A percentile compares a stretch with the other conserved stretches of the same genome.
Conservation (phyloP, 2,329 filamentous ascomycete genomes). For the Paecilomyces niveus region DNA sequence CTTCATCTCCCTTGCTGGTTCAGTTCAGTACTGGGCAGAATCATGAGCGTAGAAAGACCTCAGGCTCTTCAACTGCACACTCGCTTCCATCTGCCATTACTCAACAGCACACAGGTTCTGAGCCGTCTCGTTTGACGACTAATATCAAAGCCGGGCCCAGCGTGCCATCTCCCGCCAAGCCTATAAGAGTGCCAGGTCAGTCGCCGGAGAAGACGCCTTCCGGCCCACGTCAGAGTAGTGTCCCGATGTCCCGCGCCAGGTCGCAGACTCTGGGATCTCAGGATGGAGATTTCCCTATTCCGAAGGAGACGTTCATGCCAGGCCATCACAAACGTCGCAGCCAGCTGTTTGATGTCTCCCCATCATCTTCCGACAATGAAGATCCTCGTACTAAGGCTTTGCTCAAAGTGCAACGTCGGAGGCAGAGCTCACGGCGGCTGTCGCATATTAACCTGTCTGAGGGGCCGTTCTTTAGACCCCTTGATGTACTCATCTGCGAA, state of each 20-base stretch:
- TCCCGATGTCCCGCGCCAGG: constrained; percentile 63
- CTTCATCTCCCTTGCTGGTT: constrained; percentile 85
- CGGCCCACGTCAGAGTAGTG: constrained; percentile 57
- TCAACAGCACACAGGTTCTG: constrained; percentile 64
- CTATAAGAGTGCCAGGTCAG: constrained; percentile 32
- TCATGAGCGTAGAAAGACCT: constrained; percentile 82
- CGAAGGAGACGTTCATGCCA: constrained; percentile 56
- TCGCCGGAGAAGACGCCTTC: constrained; percentile 56
- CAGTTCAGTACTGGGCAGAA: constrained; percentile 85
- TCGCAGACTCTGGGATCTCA: constrained; percentile 93
- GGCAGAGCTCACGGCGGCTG: constrained; percentile 90
- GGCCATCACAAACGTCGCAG: constrained; percentile 82
- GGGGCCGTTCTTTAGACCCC: constrained; percentile 76
- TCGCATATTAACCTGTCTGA: constrained; percentile 85
- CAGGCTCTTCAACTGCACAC: constrained; percentile 76
- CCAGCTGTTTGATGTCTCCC: constrained; percentile 92
- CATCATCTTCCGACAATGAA: constrained; percentile 95
- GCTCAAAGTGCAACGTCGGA: constrained; percentile 81
- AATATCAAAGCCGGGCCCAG: constrained; percentile 46
- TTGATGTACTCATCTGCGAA: constrained; percentile 94
- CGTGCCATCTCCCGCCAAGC: constrained; percentile 48
- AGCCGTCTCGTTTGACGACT: constrained; percentile 56
- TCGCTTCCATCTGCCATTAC: constrained; percentile 71
- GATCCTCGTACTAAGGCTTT: constrained; percentile 85
- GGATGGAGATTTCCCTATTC: constrained; percentile 71